phyloP scores from a whole-genome alignment of 345 rosid species.

The Salix purpurea region DNA sequence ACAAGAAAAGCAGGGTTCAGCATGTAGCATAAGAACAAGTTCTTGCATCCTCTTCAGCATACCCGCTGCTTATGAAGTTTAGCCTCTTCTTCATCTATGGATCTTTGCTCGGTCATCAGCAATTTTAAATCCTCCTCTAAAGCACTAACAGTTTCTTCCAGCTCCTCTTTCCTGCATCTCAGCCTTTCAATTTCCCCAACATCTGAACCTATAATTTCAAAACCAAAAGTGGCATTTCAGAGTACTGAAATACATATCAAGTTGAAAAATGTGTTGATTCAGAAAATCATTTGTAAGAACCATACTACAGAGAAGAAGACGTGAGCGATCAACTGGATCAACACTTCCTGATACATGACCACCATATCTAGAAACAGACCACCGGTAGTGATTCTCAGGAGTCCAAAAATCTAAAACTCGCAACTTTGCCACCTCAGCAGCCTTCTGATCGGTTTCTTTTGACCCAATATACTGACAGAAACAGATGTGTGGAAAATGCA shows the following conservation, averaged over 20 bases:
- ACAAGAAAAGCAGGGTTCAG: background rate
- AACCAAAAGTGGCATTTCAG: background rate
- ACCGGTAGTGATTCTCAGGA: constrained; percentile 82
- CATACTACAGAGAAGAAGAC: constrained; percentile 69
- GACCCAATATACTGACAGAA: constrained; percentile 73
- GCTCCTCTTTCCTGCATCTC: constrained; percentile 51
- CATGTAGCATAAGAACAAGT: background rate
- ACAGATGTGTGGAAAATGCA: background rate
- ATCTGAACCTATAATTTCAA: constrained; percentile 45
- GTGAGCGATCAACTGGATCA: constrained; percentile 63
- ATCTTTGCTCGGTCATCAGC: constrained; percentile 53
- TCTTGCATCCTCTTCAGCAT: constrained; percentile 15
- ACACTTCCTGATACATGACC: constrained; percentile 69
- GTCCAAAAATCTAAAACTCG: constrained; percentile 84
- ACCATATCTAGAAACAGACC: constrained; percentile 88
- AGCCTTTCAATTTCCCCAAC: constrained; percentile 65
- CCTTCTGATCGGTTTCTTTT: constrained; percentile 69
- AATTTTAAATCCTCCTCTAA: constrained; percentile 44
- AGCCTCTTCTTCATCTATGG: constrained; percentile 66
- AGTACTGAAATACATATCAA: background rate
- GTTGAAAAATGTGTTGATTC: background rate
- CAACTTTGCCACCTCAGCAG: constrained; percentile 66
- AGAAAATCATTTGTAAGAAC: background rate
- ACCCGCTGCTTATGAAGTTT: constrained; percentile 67
- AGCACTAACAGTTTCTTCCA: constrained; percentile 46